A percentile compares a stretch with the other conserved stretches of the same genome.
phyloP scores from a whole-genome alignment of 106 monocot species.

The Dioscorea zingiberensis region DNA sequence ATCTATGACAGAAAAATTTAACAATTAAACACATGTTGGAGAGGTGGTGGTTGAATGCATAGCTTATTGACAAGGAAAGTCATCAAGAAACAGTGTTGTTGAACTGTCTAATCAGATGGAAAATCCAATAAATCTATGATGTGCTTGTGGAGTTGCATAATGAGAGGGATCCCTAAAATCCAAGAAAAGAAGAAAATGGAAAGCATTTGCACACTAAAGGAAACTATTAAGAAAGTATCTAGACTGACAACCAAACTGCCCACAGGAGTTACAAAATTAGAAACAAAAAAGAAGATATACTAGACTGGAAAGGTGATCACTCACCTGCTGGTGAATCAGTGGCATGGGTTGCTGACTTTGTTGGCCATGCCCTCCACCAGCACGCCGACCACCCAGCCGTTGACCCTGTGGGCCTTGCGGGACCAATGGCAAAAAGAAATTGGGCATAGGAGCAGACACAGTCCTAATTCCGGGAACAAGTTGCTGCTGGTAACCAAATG shows the following conservation, averaged over 20 bases:
- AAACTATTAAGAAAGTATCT: no score
- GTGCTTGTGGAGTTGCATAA: no score
- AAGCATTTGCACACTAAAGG: no score
- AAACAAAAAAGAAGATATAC: no score
- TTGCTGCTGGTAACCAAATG: constrained; percentile 83
- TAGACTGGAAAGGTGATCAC: not conserved
- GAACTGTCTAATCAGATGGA: no score
- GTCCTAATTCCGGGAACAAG: constrained; percentile 91
- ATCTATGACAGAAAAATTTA: constrained; percentile 19
- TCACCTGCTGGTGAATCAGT: constrained; percentile 70
- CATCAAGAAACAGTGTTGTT: no score
- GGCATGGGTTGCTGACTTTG: constrained; percentile 75
- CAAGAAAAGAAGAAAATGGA: no score
- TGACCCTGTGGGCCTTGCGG: constrained; percentile 76
- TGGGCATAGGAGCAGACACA: constrained; percentile 66
- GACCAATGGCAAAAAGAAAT: constrained; percentile 67
- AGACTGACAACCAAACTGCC: not conserved
- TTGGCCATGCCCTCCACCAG: constrained; percentile 44
- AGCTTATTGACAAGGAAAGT: no score
- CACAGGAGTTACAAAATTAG: not conserved
- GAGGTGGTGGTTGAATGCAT: no score
- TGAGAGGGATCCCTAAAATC: no score
- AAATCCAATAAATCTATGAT: no score
- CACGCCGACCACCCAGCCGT: constrained; percentile 60
- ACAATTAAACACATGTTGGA: no score